Evolutionary conservation across 768 basidiomycete genomes (phyloP), one percentile per base, ranked within the genome.

Genomic region (Kwoniella botswanensis): DNA sequence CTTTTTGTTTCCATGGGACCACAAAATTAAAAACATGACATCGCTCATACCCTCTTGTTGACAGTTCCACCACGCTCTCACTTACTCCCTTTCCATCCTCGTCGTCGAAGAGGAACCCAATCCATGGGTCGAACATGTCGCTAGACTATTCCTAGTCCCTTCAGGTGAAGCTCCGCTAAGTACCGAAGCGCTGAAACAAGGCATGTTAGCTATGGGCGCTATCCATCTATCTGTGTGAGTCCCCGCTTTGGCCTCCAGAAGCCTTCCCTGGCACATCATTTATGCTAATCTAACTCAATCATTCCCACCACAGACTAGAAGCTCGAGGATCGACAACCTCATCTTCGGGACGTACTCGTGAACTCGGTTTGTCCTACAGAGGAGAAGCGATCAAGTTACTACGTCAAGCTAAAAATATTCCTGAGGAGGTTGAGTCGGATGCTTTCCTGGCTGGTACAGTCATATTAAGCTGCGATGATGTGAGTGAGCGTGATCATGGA

Each of bases 101-200:
- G 70, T 71, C 13, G 57, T 59, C 15, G 60, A 62, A 17, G 70
- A 71, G 22, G 70, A 67, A 21, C 57, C 43, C 6, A 71, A 71
- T 26, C 70, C 70, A 35, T 71, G 70, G 70, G 65, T 71, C 13
- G 59, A 71, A 15, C 65, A 71, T 63, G 65, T 71, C 12, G 59
- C 70, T 5, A 24, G 63, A 15, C 17, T 71, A 35, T 67, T 71
- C 46, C 52, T 71, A 0, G 66, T 71, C 26, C 70, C 70, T 3
- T 35, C 58, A 2, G 65, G 63, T 4, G 61, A 55, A 26, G 52
- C 60, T 13, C 64, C 65, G 0, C 18, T 66, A 21, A 71, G 70
- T 26, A 42, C 57, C 5, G 64, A 66, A 44, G 65, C 65, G 24
- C 43, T 71, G 6, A 65, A 66, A 26, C 56, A 67, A 21, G 65